These are phyloP conservation scores for Zalerion maritima DNA, from an alignment of 495 filamentous ascomycete species.

Conservation along the genomic window DNA sequence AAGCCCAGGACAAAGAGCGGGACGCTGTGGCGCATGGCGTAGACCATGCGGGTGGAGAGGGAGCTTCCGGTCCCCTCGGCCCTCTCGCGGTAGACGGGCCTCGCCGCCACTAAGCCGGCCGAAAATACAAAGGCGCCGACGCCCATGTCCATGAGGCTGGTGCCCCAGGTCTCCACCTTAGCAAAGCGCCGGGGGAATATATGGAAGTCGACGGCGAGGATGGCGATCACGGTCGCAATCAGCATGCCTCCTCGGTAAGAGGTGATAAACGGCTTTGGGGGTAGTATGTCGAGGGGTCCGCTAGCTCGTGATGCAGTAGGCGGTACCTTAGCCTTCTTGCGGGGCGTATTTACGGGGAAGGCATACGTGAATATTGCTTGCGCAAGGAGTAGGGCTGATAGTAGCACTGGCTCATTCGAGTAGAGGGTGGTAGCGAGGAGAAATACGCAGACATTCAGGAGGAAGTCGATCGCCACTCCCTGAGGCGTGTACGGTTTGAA, in stretches of 20 bases:
- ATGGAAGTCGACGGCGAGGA: conserved; percentile 92
- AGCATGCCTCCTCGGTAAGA: conserved; percentile 85
- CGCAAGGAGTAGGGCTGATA: conserved; percentile 59
- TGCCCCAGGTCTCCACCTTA: conserved; percentile 97
- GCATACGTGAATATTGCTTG: conserved; percentile 51
- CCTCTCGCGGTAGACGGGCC: conserved; percentile 64
- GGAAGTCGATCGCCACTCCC: conserved; percentile 62
- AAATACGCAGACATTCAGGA: conserved; percentile 69
- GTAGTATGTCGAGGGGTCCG: conserved; percentile 37
- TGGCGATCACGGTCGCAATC: conserved; percentile 80
- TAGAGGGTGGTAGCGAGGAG: conserved; percentile 82
- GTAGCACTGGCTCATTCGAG: conserved; percentile 54
- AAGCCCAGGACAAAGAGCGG: conserved; percentile 73
- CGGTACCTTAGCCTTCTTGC: conserved; percentile 43
- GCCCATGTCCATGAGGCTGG: conserved; percentile 93
- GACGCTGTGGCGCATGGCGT: conserved; percentile 61
- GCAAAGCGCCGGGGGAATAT: conserved; percentile 89
- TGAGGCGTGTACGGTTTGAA: conserved; percentile 60
- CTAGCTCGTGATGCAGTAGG: conserved; percentile 25
- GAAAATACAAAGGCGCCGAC: conserved; percentile 97
- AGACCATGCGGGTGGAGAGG: conserved; percentile 39
- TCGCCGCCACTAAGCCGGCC: conserved; percentile 78
- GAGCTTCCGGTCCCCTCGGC: conserved; percentile 30
- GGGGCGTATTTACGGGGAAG: conserved; percentile 23
- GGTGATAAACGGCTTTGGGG: conserved; percentile 81